A percentile compares a stretch with the other conserved stretches of the same genome.
These are phyloP conservation scores for Eremochloa ophiuroides DNA, from an alignment of 176 grass and related monocot species.

Conservation along the genomic window DNA sequence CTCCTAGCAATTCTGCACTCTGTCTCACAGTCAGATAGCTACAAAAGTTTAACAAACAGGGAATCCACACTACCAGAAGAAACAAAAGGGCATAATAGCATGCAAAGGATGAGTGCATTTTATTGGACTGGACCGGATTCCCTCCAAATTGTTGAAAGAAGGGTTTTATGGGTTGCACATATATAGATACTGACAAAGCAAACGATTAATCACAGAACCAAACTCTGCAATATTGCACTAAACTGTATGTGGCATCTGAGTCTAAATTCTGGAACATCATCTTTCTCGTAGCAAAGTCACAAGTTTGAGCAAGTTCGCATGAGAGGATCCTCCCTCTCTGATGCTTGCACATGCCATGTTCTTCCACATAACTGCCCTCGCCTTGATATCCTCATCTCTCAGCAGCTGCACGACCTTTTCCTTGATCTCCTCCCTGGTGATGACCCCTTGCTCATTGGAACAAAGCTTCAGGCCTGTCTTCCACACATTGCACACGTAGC, in stretches of 20 bases:
- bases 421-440: constrained; percentile 40
- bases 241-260: neutral
- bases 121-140: neutral
- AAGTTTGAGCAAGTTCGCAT: constrained; percentile 46
- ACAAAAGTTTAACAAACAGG: too few relatives aligned
- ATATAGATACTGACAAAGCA: neutral
- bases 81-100: too few relatives aligned
- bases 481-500: constrained; percentile 78
- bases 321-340: constrained; percentile 43
- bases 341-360: constrained; percentile 29
- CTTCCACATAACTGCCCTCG: constrained; percentile 38
- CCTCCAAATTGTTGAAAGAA: neutral
- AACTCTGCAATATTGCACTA: neutral
- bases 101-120: neutral
- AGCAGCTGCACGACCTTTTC: constrained; percentile 36
- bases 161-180: neutral
- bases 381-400: constrained; percentile 34
- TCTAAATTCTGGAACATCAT: neutral
- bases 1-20: too few relatives aligned
- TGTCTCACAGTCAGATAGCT: too few relatives aligned
- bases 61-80: too few relatives aligned
- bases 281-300: constrained; percentile 39
- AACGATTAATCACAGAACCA: neutral
- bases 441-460: constrained; percentile 29
- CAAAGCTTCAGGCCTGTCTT: constrained; percentile 49